Evolutionary conservation across 129 eudicot genomes (phyloP).

Genomic region (Smallanthus sonchifolius): DNA sequence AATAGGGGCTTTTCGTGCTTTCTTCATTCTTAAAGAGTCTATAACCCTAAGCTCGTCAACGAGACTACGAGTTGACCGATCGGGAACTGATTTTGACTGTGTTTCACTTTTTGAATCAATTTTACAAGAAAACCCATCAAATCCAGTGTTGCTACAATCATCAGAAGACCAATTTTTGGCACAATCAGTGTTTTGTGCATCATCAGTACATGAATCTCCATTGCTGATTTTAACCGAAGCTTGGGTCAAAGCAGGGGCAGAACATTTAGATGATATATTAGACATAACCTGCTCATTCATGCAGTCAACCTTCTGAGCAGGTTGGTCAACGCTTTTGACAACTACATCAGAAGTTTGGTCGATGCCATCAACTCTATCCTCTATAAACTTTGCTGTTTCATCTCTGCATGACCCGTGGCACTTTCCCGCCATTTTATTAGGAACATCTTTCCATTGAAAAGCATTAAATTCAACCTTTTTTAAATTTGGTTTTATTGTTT

Average conservation of each 20-base stretch:
- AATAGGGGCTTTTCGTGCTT: constrained; percentile 18
- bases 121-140: constrained; percentile 24
- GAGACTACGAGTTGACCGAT: constrained; percentile 36
- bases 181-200: constrained; percentile 32
- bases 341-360: constrained; percentile 29
- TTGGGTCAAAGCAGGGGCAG: constrained; percentile 57
- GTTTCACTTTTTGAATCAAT: constrained; percentile 17
- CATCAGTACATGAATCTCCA: constrained; percentile 53
- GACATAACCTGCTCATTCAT: constrained; percentile 56
- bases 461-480: constrained; percentile 32
- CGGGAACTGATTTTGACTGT: constrained; percentile 15
- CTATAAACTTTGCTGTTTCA: constrained; percentile 14
- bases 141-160: constrained; percentile 41
- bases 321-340: constrained; percentile 31
- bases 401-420: constrained; percentile 30
- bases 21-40: constrained; percentile 38
- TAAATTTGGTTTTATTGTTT: constrained; percentile 14
- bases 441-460: constrained; percentile 71
- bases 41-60: constrained; percentile 49
- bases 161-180: constrained; percentile 42
- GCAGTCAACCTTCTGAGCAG: constrained; percentile 31
- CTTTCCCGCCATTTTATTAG: constrained; percentile 32
- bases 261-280: constrained; percentile 57
- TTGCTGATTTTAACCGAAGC: constrained; percentile 44
- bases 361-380: constrained; percentile 18